phyloP scores from a whole-genome alignment of 1,139 yeast species.

The Saccharomycopsis hybrid region DNA sequence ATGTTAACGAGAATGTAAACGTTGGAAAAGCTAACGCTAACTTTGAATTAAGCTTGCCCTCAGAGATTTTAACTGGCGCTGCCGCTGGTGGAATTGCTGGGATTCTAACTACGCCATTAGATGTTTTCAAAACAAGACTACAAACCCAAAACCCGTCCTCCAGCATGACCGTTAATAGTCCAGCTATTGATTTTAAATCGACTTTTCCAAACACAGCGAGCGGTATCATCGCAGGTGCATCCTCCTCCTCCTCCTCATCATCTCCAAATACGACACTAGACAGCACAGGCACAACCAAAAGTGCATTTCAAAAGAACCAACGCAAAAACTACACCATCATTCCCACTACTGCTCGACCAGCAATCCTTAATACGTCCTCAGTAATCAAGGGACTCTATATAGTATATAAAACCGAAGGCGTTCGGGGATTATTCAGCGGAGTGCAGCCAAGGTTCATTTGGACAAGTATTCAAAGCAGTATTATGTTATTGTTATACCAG shows the following conservation, averaged over 20 bases:
- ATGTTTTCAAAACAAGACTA: slow-evolving; percentile 30
- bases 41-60: slow-evolving; percentile 46
- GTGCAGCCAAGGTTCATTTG: slow-evolving; percentile 95
- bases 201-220: slow-evolving; percentile 17
- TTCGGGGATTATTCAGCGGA: slow-evolving; percentile 78
- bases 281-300: slow-evolving; percentile 14
- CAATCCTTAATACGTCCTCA: slow-evolving; percentile 42
- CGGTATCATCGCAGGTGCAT: neutral
- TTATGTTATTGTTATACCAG: slow-evolving; percentile 87
- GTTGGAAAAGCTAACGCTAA: slow-evolving; percentile 21
- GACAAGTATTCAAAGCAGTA: slow-evolving; percentile 94
- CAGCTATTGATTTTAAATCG: slow-evolving; percentile 11
- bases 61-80: slow-evolving; percentile 83
- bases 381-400: slow-evolving; percentile 57
- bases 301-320: slow-evolving; percentile 22
- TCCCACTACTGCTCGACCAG: slow-evolving; percentile 26
- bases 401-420: slow-evolving; percentile 70
- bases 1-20: neutral
- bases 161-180: slow-evolving; percentile 22
- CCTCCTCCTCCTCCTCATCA: too few species aligned
- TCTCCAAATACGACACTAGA: too few species aligned
- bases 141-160: slow-evolving; percentile 55
- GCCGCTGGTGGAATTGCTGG: slow-evolving; percentile 89
- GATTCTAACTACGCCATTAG: slow-evolving; percentile 36
- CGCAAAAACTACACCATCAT: slow-evolving; percentile 16